phyloP scores from a whole-genome alignment of 768 basidiomycete genomes.

The Kwoniella pini region DNA sequence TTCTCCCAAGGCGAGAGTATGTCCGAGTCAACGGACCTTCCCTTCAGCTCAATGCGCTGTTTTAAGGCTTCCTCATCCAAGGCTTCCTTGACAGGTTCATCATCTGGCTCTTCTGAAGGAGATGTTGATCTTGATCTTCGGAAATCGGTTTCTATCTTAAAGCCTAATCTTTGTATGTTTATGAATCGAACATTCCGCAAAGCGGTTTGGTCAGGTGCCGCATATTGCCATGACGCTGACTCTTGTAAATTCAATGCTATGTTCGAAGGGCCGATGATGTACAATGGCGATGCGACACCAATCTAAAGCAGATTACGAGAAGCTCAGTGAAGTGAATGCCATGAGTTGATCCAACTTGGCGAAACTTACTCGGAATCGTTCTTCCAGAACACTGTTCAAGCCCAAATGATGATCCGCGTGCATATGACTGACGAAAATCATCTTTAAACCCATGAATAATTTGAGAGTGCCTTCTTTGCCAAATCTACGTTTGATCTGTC shows the following conservation, averaged over 20 bases:
- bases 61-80: no score
- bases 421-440: conserved; percentile 84
- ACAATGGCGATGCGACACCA: conserved; percentile 56
- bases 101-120: no score
- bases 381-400: conserved; percentile 68
- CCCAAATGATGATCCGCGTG: conserved; percentile 94
- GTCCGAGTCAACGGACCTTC: no score
- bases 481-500: conserved; percentile 77
- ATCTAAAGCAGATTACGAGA: conserved; percentile 14
- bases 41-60: no score
- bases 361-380: conserved; percentile 65
- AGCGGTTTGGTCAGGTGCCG: conserved; percentile 58
- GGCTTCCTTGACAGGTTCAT: no score
- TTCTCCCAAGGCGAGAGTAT: no score
- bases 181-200: conserved; percentile 37
- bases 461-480: conserved; percentile 56
- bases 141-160: conserved; percentile 3
- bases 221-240: conserved; percentile 67
- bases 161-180: conserved; percentile 13
- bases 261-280: conserved; percentile 60
- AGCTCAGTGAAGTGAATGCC: no score
- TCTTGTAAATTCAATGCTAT: conserved; percentile 63
- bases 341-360: no score
- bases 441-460: conserved; percentile 68
- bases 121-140: no score